These are phyloP conservation scores for Isatis tinctoria DNA, from an alignment of 345 rosid species.

Conservation along the genomic window DNA sequence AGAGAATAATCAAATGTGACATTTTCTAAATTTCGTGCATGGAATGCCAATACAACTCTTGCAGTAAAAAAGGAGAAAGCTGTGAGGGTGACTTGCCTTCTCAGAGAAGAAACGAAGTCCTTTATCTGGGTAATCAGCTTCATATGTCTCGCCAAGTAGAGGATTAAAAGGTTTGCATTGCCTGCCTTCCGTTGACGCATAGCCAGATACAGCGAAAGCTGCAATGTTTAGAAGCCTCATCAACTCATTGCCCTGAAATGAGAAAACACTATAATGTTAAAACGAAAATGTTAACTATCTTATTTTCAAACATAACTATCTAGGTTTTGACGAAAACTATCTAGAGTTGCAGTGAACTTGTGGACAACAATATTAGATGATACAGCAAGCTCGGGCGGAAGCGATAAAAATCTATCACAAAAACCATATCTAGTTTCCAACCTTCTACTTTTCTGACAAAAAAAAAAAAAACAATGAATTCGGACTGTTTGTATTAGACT, in stretches of 20 bases:
- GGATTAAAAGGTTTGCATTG: constrained; percentile 99
- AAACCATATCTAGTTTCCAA: background rate
- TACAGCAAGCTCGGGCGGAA: background rate
- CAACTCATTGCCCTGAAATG: constrained; percentile 83
- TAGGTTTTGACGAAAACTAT: background rate
- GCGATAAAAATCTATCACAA: background rate
- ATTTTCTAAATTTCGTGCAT: background rate
- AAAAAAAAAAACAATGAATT: background rate
- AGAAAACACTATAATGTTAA: constrained; percentile 22
- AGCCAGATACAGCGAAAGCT: constrained; percentile 99
- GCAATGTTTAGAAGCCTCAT: constrained; percentile 92
- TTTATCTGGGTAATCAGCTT: constrained; percentile 98
- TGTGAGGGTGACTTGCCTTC: constrained; percentile 49
- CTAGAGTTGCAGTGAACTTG: background rate
- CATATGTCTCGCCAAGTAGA: constrained; percentile 96
- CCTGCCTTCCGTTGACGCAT: constrained; percentile 97
- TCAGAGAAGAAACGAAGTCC: constrained; percentile 95
- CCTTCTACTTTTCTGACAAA: background rate
- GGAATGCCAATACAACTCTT: background rate
- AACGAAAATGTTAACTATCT: background rate
- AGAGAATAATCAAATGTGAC: background rate
- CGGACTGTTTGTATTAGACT: background rate
- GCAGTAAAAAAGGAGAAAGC: background rate
- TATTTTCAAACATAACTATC: background rate
- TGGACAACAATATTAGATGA: background rate